Evolutionary conservation across 768 basidiomycete species (phyloP).

Genomic region (Lactarius pseudohatsudake): DNA sequence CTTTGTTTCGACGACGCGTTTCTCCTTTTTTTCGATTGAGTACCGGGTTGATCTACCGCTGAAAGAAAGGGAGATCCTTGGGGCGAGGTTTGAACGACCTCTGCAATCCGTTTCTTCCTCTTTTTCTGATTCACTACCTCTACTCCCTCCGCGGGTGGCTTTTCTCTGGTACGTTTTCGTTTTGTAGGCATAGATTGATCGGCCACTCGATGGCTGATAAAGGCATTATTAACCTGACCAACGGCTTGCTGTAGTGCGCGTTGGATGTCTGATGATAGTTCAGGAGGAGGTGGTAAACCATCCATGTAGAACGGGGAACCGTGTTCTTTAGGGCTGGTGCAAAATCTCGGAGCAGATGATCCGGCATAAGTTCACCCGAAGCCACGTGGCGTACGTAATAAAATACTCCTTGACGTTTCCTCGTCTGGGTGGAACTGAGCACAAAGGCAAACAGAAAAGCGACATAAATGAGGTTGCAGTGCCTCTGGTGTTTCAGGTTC

Average conservation of each 20-base stretch:
- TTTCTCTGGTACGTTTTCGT: slow-evolving; percentile 39
- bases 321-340: slow-evolving; percentile 19
- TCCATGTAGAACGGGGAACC: slow-evolving; percentile 11
- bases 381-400: slow-evolving; percentile 9
- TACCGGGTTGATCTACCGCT: slow-evolving; percentile 12
- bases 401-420: too few relatives aligned
- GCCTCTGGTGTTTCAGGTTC: too few relatives aligned
- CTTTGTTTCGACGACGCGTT: slow-evolving; percentile 34
- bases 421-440: too few relatives aligned
- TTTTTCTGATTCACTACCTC: slow-evolving; percentile 35
- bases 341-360: slow-evolving; percentile 8
- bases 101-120: slow-evolving; percentile 36
- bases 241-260: slow-evolving; percentile 52
- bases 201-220: slow-evolving; percentile 32
- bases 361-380: not conserved
- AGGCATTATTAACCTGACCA: slow-evolving; percentile 46
- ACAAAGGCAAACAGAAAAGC: too few relatives aligned
- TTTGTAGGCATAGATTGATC: slow-evolving; percentile 32
- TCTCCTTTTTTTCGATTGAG: slow-evolving; percentile 36
- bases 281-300: slow-evolving; percentile 16
- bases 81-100: slow-evolving; percentile 1
- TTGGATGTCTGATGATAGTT: slow-evolving; percentile 46
- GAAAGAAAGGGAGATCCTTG: slow-evolving; percentile 2
- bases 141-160: slow-evolving; percentile 13
- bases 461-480: too few relatives aligned